A percentile compares a stretch with the other conserved stretches of the same genome.
Conservation (phyloP, 2,329 filamentous ascomycete genomes). For the Talaromyces sp. region DNA sequence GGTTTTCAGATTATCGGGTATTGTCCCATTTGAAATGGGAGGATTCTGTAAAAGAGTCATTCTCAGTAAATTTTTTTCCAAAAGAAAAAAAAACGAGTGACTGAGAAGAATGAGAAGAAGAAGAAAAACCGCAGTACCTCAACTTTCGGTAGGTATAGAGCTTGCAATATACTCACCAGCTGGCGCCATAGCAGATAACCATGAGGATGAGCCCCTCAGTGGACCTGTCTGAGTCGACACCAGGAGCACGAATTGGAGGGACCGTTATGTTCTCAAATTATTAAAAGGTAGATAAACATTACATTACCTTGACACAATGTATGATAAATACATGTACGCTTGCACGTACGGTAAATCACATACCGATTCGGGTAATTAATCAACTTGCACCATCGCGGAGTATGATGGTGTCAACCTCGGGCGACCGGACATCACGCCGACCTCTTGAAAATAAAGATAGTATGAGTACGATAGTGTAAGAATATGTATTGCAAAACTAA, state of each 20-base stretch:
- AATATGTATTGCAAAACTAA: background rate
- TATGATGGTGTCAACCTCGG: background rate
- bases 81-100: background rate
- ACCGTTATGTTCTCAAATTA: background rate
- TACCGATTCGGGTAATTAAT: background rate
- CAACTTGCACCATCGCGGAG: conserved; percentile 1
- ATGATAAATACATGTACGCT: too few relatives aligned
- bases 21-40: background rate
- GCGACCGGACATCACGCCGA: background rate
- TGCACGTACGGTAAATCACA: background rate
- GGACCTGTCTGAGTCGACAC: background rate
- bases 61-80: background rate
- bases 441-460: background rate
- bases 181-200: conserved; percentile 6
- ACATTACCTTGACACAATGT: background rate
- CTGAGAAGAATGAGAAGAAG: background rate
- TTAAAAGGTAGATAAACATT: background rate
- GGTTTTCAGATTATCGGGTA: background rate
- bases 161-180: background rate
- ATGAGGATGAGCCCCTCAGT: conserved; percentile 7
- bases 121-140: background rate
- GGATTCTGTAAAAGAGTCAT: conserved; percentile 2
- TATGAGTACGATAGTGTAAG: background rate
- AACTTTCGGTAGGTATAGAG: background rate
- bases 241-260: background rate